Evolutionary conservation across 1,284 basidiomycete genomes (phyloP), one percentile per base, ranked within the genome.

Genomic region (Agaricales sp.): DNA sequence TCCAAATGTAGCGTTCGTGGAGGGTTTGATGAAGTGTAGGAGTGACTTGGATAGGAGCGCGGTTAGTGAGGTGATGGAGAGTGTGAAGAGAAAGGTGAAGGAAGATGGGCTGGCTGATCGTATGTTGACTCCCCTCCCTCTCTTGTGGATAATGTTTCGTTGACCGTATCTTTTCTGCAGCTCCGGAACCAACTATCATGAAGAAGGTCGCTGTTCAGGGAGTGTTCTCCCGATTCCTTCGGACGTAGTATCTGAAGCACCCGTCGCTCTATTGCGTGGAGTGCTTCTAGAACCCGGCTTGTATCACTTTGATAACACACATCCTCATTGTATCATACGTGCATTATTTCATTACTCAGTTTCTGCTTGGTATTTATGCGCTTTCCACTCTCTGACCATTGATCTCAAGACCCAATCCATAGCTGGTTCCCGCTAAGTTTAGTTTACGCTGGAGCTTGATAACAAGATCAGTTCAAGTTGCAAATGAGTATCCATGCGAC

Each of bases 1-100:
- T 2, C 92, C 95, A 12, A 94, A 95, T 57, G 74, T 98, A 25
- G 74, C 80, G 2, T 99, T 98, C 61, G 84, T 96, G 21, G 94
- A 99, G 63, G 78, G 83, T 2, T 58, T 98, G 45, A 87, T 98
- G 77, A 89, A 85, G 61, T 84, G 88, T 4, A 75, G 96, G 45
- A 88, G 89, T 54, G 94, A 99, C 66, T 70, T 98, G 50, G 94
- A 98, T 66, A 80, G 91, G 35, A 79, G 84, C 1, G 80, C 82
- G 11, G 87, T 87, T n/a, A 84, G 70, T 56, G 92, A 96, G 50
- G 85, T 96, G 46, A 96, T 98, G 89, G 95, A 98, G 25, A 91
- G 85, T 51, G 76, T 97, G 52, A 89, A 86, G 64, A 78, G 92
- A 47, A 98, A 95, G 63, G 89, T 92, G 18, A 92, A 86, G 62